Percentiles rank a stretch among this genome's conserved stretches.
Evolutionary conservation across 345 rosid species (phyloP).

Genomic region (Hypericum androsaemum): DNA sequence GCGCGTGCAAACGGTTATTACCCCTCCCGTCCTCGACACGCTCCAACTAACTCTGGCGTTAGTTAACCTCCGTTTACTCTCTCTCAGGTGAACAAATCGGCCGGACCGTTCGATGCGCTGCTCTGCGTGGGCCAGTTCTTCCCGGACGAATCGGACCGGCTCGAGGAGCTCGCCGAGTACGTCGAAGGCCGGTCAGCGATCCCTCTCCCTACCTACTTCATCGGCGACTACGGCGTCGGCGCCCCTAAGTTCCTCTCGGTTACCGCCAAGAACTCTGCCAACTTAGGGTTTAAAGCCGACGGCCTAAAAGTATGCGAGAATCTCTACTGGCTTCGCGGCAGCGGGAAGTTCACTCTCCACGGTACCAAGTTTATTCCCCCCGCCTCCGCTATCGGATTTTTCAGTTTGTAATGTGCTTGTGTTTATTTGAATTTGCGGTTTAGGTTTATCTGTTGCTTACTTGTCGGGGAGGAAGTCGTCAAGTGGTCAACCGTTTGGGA

Average conservation of each 20-base stretch:
- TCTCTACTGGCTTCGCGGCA: slow-evolving; percentile 78
- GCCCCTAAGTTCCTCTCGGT: slow-evolving; percentile 46
- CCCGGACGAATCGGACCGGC: slow-evolving; percentile 46
- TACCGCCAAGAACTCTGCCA: slow-evolving; percentile 39
- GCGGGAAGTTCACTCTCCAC: slow-evolving; percentile 71
- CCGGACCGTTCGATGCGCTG: slow-evolving; percentile 75
- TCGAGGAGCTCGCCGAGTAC: slow-evolving; percentile 51
- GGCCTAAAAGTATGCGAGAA: slow-evolving; percentile 52
- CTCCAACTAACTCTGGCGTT: too few relatives aligned
- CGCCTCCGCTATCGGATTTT: too few relatives aligned
- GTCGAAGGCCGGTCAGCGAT: slow-evolving; percentile 52
- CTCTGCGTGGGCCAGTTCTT: slow-evolving; percentile 86
- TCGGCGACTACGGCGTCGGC: slow-evolving; percentile 72
- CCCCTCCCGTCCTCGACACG: neutral
- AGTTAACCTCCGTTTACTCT: too few relatives aligned
- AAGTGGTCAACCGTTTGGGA: slow-evolving; percentile 54
- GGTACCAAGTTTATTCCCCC: slow-evolving; percentile 24
- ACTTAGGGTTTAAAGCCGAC: slow-evolving; percentile 82
- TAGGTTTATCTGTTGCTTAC: slow-evolving; percentile 76
- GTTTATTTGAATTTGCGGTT: neutral
- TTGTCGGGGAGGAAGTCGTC: slow-evolving; percentile 65
- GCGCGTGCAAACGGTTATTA: slow-evolving; percentile 63
- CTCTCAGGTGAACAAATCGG: slow-evolving; percentile 62
- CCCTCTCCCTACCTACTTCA: slow-evolving; percentile 80
- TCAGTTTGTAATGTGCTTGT: too few relatives aligned